Conservation (phyloP, 441 rosid genomes). For the Corymbia citriodora region DNA sequence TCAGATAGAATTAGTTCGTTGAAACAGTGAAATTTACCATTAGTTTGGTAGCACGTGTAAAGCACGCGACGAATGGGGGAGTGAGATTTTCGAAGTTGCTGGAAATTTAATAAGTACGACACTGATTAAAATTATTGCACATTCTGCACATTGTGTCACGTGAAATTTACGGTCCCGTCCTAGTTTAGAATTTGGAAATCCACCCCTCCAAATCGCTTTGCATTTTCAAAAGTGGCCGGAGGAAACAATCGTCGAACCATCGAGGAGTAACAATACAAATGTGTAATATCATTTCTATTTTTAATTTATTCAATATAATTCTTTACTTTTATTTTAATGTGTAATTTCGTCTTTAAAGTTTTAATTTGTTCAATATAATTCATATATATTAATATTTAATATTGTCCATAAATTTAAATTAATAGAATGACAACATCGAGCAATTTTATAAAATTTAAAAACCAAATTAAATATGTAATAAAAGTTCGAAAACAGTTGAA, state of each 20-base stretch:
- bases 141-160: not conserved
- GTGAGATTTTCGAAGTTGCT: not conserved
- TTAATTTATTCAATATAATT: too few species aligned
- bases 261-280: too few species aligned
- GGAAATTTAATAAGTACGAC: not conserved
- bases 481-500: too few species aligned
- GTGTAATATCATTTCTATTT: too few species aligned
- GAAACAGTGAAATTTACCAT: not conserved
- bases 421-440: not conserved
- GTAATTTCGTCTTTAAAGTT: too few species aligned
- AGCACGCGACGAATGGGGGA: not conserved
- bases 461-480: not conserved
- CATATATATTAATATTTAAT: too few species aligned
- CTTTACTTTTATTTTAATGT: too few species aligned
- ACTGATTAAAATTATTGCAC: not conserved
- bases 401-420: too few species aligned
- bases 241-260: not conserved
- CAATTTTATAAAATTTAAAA: too few species aligned
- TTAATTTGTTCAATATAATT: too few species aligned
- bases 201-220: not conserved
- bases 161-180: not conserved
- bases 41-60: not conserved
- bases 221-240: not conserved
- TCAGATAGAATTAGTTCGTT: not conserved
- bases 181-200: not conserved